Evolutionary conservation across 768 basidiomycete species (phyloP).

Genomic region (Hypholoma fasciculare): DNA sequence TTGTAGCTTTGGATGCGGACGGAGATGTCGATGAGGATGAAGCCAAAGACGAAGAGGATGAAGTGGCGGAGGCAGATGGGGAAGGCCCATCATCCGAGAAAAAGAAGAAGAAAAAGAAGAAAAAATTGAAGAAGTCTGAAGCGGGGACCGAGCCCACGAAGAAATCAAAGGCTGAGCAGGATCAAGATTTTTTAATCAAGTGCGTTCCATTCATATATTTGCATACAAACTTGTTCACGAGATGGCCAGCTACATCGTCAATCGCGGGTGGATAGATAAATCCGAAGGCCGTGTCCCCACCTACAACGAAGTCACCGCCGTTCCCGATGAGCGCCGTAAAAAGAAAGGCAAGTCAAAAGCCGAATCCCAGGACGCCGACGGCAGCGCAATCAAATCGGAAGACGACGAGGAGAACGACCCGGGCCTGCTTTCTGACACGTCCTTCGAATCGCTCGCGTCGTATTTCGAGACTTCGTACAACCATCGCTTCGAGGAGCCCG

Average conservation of each 20-base stretch:
- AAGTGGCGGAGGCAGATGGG: conserved; percentile 23
- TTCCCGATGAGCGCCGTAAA: conserved; percentile 24
- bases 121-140: conserved; percentile 26
- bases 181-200: conserved; percentile 92
- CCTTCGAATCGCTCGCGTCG: conserved; percentile 88
- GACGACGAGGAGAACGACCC: conserved; percentile 56
- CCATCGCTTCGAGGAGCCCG: conserved; percentile 97
- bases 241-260: conserved; percentile 81
- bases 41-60: conserved; percentile 14
- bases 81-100: conserved; percentile 46
- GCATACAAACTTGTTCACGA: background rate
- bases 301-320: conserved; percentile 72
- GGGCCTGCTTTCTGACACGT: conserved; percentile 30
- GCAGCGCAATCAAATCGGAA: conserved; percentile 22
- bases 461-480: conserved; percentile 97
- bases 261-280: conserved; percentile 96
- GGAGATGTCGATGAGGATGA: conserved; percentile 27
- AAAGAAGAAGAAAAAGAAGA: conserved; percentile 35
- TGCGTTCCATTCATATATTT: conserved; percentile 34
- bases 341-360: conserved; percentile 31
- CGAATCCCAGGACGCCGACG: conserved; percentile 27
- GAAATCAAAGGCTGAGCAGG: conserved; percentile 54
- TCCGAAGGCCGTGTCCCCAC: conserved; percentile 76
- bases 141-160: background rate
- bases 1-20: conserved; percentile 60